These are phyloP conservation scores for Omphalotus olearius DNA, from an alignment of 1,284 basidiomycete genomes.

Conservation along the genomic window DNA sequence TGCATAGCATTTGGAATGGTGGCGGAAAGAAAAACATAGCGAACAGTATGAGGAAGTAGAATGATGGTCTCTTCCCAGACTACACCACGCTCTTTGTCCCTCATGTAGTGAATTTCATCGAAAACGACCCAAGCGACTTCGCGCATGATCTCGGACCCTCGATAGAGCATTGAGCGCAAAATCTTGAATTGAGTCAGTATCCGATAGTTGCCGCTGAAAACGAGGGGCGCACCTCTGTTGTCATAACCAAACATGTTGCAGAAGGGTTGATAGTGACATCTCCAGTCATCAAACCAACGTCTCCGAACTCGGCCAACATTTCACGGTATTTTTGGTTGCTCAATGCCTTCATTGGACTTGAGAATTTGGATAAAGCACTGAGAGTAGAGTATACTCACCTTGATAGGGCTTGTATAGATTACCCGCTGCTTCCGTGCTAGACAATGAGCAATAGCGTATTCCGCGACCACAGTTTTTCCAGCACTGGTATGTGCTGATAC, in stretches of 20 bases:
- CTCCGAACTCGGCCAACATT: conserved; percentile 94
- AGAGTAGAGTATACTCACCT: conserved; percentile 52
- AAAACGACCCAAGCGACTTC: conserved; percentile 99
- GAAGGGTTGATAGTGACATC: conserved; percentile 99
- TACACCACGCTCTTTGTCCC: conserved; percentile 91
- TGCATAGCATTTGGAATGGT: conserved; percentile 99
- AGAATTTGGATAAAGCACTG: background rate
- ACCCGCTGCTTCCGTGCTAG: conserved; percentile 91
- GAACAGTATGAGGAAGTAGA: conserved; percentile 91
- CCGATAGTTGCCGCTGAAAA: background rate
- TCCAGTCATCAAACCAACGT: conserved; percentile 99
- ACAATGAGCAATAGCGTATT: conserved; percentile 98
- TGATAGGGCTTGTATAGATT: conserved; percentile 99
- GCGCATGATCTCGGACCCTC: conserved; percentile 98
- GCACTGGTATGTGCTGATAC: conserved; percentile 99
- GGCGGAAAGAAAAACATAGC: conserved; percentile 99
- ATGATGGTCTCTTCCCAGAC: conserved; percentile 95
- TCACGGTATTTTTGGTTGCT: conserved; percentile 99
- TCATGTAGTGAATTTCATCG: conserved; percentile 99
- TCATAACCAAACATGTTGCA: conserved; percentile 98
- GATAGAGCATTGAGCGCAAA: conserved; percentile 97
- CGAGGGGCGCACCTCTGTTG: conserved; percentile 79
- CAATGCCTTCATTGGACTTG: conserved; percentile 59
- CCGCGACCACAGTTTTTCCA: conserved; percentile 98
- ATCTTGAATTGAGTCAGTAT: conserved; percentile 52